Evolutionary conservation across 371 early-diverging fungal genomes (phyloP).

Genomic region (Apophysomyces ossiformis): DNA sequence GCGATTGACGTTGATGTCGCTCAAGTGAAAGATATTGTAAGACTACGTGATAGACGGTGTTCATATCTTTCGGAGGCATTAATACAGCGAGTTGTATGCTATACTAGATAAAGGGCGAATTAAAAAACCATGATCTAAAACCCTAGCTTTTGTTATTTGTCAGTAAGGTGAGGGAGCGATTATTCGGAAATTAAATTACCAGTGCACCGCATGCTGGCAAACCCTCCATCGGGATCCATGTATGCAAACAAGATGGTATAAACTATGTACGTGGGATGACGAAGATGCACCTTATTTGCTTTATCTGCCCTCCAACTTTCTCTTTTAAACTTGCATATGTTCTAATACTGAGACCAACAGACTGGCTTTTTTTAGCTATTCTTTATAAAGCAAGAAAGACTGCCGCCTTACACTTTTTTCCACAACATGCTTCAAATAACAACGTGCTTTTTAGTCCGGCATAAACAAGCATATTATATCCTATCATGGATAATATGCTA

Average conservation of each 20-base stretch:
- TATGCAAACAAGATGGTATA: not conserved
- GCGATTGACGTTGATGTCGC: not conserved
- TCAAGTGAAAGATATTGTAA: not conserved
- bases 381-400: no score
- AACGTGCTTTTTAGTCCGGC: no score
- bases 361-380: no score
- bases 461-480: no score
- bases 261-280: not conserved
- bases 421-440: no score
- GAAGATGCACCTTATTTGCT: not conserved
- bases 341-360: no score
- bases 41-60: not conserved
- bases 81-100: no score
- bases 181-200: conserved; percentile 2
- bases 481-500: no score
- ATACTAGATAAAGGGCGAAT: no score
- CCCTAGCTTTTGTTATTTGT: not conserved
- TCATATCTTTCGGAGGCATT: conserved; percentile 1
- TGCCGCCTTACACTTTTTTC: no score
- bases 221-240: not conserved
- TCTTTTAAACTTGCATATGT: no score
- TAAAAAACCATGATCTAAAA: not conserved
- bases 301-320: no score
- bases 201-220: not conserved
- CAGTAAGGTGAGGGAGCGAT: not conserved